Base-by-base conservation (phyloP, 1,284 basidiomycete species). In the Pseudozyma tsukubaensis region DNA sequence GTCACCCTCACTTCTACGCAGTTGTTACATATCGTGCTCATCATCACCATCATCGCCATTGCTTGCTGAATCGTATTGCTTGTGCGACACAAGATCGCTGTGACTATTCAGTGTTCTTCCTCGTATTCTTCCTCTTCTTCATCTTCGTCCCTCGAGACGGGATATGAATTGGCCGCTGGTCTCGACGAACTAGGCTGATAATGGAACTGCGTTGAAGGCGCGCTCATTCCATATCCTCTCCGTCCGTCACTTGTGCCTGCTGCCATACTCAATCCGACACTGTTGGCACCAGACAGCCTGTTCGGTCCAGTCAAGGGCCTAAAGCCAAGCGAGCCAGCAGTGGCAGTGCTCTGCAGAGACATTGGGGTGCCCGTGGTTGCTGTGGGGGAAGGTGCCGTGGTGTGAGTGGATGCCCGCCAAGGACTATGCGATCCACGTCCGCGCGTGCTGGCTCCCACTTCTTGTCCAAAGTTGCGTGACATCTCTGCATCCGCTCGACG, bases 381-480 rank as follows among this genome's bases (percentile, higher is more conserved):
- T 18, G 58, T 21, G 19, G 51, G 12, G 19, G 50, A 21, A 8
- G 58, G 47, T 2, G 50, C n/a, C 13, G 53, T 35, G 9, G 53
- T 50, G 6, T 29, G 24, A 29, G 24, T 29, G 3, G 24, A 29
- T 29, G 24, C 24, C 24, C 73, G 59, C 74, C 74, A 76, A 4
- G 70, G 74, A 44, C 70, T 73, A 19, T 67, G 61, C 16, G 62
- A 62, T 9, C 70, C 74, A 44, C 72, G 57, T 10, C 74, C 74
- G 3, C 74, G 55, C 6, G 61, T 73, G 32, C 66, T 69, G 11
- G 59, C 72, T 14, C 72, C 72, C 5, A 76, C 66, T 36, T 73
- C 74, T 37, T 76, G 62, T 1, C 74, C 74, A 51, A 76, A 76
- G 43, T 69, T 76, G 42, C 74, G 65, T 39, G 71, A 72, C 74